Evolutionary conservation across 208 protist genomes (phyloP), one percentile per base, ranked within the genome.

Genomic region (Porcisia deanei): DNA sequence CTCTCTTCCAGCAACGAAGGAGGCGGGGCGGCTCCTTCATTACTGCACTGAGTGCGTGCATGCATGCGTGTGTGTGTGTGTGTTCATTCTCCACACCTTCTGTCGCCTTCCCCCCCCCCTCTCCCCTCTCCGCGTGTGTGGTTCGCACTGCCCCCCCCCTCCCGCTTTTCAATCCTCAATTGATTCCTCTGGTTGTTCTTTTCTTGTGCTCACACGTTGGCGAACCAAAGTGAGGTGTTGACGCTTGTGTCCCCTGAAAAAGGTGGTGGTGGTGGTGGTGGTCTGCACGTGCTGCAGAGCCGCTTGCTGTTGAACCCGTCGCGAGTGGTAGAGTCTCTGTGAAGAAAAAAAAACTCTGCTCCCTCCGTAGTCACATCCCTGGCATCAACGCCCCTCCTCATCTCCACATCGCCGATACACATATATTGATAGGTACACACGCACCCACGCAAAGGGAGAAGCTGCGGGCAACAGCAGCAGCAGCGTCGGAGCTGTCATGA

Each of bases 401-500:
- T 41, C 34, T 43, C 5, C 18, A 25, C 37, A 43, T 8, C 34
- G 18, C 16, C 10, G 52, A 18, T 18, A 54, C 52, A 10, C 52
- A 54, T 18, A 10, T 16, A 54, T 18, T 18, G 14, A 68, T 14
- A 68, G 18, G 47, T 20, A 52, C 67, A 47, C n/a, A 45, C 25
- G 16, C 25, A n/a, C 14, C 41, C 52, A 20, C 68, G 37, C 12
- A n/a, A 1, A 39, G 9, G 37, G 16, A 10, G 25, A 45, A 49
- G 52, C 49, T n/a, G 7, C 5, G 67, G 25, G 3, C 41, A 57
- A 37, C 49, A 2, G 59, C 59, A 8, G 49, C 49, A 53, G 49
- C 12, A 30, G 25, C 9, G 58, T 14, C 2, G 60, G 34, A 45
- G 60, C 37, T 43, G 25, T 2, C 6, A 84, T 76, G 80, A 64